Conservation (phyloP, 345 rosid genomes). For the Turritis glabra region DNA sequence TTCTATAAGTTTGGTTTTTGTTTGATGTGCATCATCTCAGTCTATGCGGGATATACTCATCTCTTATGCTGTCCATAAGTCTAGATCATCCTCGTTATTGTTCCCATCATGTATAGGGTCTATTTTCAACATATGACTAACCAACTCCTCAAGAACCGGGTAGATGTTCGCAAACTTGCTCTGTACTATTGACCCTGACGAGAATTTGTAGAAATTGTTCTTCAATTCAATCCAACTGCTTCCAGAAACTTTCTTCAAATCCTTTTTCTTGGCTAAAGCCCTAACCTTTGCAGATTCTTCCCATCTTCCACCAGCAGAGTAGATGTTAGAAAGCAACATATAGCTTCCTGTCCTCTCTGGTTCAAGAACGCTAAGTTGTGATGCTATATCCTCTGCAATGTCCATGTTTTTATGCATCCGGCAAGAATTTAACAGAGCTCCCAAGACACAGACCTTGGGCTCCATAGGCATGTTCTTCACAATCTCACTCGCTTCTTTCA, state of each 20-base stretch:
- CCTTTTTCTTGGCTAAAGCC: slow-evolving; percentile 57
- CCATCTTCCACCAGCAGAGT: slow-evolving; percentile 68
- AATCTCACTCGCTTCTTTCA: slow-evolving; percentile 61
- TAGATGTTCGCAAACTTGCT: slow-evolving; percentile 28
- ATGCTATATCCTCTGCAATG: slow-evolving; percentile 48
- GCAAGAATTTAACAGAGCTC: slow-evolving; percentile 76
- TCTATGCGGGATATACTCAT: slow-evolving; percentile 6
- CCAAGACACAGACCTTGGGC: slow-evolving; percentile 64
- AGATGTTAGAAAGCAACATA: slow-evolving; percentile 66
- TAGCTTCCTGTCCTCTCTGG: slow-evolving; percentile 52
- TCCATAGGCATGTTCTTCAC: slow-evolving; percentile 63
- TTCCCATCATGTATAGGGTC: slow-evolving; percentile 24
- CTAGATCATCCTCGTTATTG: slow-evolving; percentile 13
- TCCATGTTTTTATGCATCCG: slow-evolving; percentile 60
- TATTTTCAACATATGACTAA: slow-evolving; percentile 31
- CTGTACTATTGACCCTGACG: slow-evolving; percentile 43
- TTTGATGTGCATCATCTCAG: slow-evolving; percentile 9
- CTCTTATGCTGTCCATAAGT: slow-evolving; percentile 19
- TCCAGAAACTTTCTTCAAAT: slow-evolving; percentile 71
- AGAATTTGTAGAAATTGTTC: slow-evolving; percentile 50
- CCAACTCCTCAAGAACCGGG: slow-evolving; percentile 33
- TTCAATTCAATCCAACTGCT: slow-evolving; percentile 69
- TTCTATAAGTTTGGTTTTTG: slow-evolving; percentile 1
- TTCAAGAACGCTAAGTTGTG: slow-evolving; percentile 39
- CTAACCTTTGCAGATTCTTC: slow-evolving; percentile 71